Base-by-base conservation (phyloP, 352 stramenopile species). In the Phytophthora aleatoria region DNA sequence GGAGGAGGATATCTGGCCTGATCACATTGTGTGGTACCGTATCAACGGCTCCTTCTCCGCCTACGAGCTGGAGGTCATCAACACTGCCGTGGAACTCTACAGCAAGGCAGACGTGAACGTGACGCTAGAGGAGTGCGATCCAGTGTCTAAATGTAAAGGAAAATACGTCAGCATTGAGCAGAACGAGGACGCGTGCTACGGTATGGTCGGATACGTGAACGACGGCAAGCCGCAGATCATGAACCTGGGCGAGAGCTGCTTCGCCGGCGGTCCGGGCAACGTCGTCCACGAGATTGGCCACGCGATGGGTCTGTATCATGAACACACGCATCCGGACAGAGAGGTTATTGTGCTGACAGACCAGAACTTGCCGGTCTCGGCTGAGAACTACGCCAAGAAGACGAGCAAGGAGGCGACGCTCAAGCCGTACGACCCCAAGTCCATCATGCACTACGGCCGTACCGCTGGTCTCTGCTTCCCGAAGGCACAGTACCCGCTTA, bases 371-470 rank as follows among this genome's bases (percentile, higher is more conserved):
- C 78, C 81, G 0, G 81, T 89, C 15, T 88, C 75, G 1, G 64
- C 76, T 8, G 77, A 81, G 50, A 91, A 91, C 66, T 93, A 93
- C 62, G 79, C 80, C 20, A 90, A 87, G 54, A 79, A 75, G 42
- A 78, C 64, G 11, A 60, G 9, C 28, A 26, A 47, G 2, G 68
- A 89, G 55, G 82, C 80, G 2, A 73, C 74, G 1, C 52, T 90
- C 35, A 93, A 83, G 48, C 68, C 79, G 45, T 93, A 93, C 58
- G 82, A 93, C 59, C 74, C 72, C 3, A 67, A 71, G 24, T 91
- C 82, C 44, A 90, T 93, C 69, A 93, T 93, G 84, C 84, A 93
- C 68, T 93, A 93, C 39, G 79, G 81, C 8, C 77, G 75, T 43
- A 74, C 61, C 26, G 79, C 78, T 0, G 84, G 80, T 1, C 71